Evolutionary conservation across 2,329 filamentous ascomycete genomes (phyloP), one percentile per base, ranked within the genome.

Genomic region (Leptographium lundbergii): DNA sequence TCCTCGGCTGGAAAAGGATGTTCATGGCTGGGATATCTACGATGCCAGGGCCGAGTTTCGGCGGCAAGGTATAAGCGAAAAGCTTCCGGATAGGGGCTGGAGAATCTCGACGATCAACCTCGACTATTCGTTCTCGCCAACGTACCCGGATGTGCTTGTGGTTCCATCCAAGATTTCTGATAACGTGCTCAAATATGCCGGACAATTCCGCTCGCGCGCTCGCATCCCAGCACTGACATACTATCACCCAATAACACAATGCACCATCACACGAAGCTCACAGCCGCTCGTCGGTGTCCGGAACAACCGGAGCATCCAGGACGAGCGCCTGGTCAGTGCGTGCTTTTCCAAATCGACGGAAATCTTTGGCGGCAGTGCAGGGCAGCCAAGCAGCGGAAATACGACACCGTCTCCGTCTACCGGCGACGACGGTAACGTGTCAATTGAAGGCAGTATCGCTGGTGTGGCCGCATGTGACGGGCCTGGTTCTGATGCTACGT

Each of bases 211-310:
- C 57, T 97, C 94, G 0, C 84, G 91, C 61, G 85, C 87, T 63
- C 86, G 94, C 61, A 91, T 99, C 70, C 94, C 94, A 1, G 88
- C 86, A 4, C 75, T 99, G 47, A 91, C 91, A 25, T 99, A 99
- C 71, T 82, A 96, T n/a, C 94, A 99, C 71, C 89, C 90, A 0
- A 79, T 96, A 66, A 99, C 97, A 70, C 96, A 95, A 70, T 97
- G 94, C 71, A 94, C 91, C 27, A 96, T 99, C 63, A 96, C 92
- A 2, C 82, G 94, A 69, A 95, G 91, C 68, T 95, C 92, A 4
- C 94, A 99, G 69, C 94, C 94, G 0, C 77, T 92, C 60, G 88
- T 92, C 1, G 94, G 94, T 17, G 82, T 97, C 27, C 84, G 88
- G 55, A 84, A 88, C 62, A 94, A 95, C 67, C 85, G 92, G 51